Conservation (phyloP, 768 basidiomycete genomes). For the Leccinellum luteum region DNA sequence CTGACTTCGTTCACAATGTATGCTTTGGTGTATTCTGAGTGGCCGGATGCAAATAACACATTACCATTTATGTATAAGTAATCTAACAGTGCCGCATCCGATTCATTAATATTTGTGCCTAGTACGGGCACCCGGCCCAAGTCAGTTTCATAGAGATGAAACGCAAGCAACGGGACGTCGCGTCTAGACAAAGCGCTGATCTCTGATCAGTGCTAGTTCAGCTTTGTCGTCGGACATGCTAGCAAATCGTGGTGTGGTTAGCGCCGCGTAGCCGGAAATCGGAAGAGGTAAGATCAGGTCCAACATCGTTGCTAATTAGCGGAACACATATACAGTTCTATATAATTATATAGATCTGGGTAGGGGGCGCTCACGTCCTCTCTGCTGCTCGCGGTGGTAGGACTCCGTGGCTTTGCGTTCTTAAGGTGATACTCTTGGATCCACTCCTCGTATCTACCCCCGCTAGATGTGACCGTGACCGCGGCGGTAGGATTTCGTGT, state of each 20-base stretch:
- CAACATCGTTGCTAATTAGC: no score
- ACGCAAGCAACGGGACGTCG: not conserved
- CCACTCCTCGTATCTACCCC: constrained; percentile 82
- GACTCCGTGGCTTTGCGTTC: constrained; percentile 50
- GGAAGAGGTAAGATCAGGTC: not conserved
- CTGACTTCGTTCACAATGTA: constrained; percentile 6
- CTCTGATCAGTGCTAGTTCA: constrained; percentile 32
- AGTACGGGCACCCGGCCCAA: no score
- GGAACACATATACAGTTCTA: no score
- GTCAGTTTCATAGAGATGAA: not conserved
- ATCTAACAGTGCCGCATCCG: no score
- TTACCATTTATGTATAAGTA: not conserved
- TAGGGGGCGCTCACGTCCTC: constrained; percentile 55
- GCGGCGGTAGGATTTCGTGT: no score
- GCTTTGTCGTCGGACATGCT: constrained; percentile 34
- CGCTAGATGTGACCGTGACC: constrained; percentile 57
- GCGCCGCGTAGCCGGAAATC: not conserved
- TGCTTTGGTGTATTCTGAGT: not conserved
- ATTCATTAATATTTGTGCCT: no score
- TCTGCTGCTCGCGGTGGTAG: constrained; percentile 48
- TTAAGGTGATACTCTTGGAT: constrained; percentile 87
- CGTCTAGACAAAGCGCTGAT: constrained; percentile 13
- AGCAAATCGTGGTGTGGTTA: not conserved
- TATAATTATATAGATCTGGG: no score
- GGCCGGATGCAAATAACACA: constrained; percentile 1